Conservation (phyloP, 768 basidiomycete genomes). For the Naganishia onofrii region DNA sequence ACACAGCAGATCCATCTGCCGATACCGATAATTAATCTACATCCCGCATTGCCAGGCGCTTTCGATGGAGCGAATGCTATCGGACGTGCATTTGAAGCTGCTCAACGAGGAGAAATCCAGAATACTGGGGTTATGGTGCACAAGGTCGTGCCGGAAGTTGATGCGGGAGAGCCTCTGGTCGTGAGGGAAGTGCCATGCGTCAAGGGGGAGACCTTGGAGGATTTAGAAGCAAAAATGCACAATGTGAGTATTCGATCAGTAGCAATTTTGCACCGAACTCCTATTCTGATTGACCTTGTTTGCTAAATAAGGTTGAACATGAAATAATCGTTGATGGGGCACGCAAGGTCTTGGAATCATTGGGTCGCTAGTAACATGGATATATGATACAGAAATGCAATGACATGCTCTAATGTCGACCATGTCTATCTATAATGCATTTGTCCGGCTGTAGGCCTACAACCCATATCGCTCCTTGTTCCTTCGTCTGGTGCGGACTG, state of each 20-base stretch:
- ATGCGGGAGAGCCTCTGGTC: conserved; percentile 82
- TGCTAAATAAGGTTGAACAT: conserved; percentile 65
- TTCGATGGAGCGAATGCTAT: conserved; percentile 95
- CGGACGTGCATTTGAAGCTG: conserved; percentile 82
- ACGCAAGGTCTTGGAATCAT: conserved; percentile 61
- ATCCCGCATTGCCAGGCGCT: conserved; percentile 91
- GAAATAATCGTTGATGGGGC: conserved; percentile 86
- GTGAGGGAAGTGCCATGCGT: conserved; percentile 72
- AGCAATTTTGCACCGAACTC: background rate
- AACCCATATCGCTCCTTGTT: background rate
- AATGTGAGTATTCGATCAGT: conserved; percentile 42
- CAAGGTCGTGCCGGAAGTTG: conserved; percentile 86
- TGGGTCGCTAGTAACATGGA: background rate
- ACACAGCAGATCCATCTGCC: conserved; percentile 35
- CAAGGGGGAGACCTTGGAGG: conserved; percentile 68
- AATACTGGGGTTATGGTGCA: conserved; percentile 89
- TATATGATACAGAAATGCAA: too few relatives aligned
- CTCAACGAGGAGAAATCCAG: conserved; percentile 73
- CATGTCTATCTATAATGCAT: conserved; percentile 1
- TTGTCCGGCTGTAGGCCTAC: background rate
- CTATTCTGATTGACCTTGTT: background rate
- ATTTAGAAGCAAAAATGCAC: conserved; percentile 75
- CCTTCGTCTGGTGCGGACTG: too few relatives aligned
- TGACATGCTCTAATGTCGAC: background rate
- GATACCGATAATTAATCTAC: conserved; percentile 89